Percentiles rank a stretch among this genome's conserved stretches.
Conservation (phyloP, 2,329 filamentous ascomycete genomes). For the Xylariaceae sp. region DNA sequence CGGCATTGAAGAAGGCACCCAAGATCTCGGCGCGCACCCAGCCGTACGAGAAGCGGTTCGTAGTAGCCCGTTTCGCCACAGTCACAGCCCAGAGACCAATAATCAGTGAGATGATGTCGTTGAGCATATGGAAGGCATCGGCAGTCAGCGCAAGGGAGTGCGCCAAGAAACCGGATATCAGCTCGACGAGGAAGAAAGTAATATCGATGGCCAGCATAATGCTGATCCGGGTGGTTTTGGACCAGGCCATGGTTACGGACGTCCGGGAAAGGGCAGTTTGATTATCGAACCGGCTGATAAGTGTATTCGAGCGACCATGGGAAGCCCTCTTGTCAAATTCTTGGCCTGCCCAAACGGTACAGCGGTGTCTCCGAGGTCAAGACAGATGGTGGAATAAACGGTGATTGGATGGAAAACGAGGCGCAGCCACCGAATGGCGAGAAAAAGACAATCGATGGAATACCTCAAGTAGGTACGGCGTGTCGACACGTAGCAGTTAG, state of each 20-base stretch:
- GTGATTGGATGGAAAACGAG: background rate
- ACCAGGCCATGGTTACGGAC: constrained; percentile 65
- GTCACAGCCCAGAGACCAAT: constrained; percentile 95
- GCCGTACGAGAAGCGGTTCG: constrained; percentile 92
- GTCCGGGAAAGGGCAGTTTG: background rate
- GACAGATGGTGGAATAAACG: background rate
- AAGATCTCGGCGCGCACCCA: constrained; percentile 97
- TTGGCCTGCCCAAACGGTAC: background rate
- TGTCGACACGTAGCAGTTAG: too few species aligned
- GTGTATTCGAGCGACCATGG: background rate
- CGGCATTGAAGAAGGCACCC: constrained; percentile 93
- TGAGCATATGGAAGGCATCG: constrained; percentile 98
- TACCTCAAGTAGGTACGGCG: too few species aligned
- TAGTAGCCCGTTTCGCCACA: constrained; percentile 77
- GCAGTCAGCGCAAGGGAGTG: constrained; percentile 91
- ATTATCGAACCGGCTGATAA: background rate
- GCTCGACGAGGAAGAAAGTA: constrained; percentile 84
- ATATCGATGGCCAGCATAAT: constrained; percentile 89
- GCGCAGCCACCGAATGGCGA: too few species aligned
- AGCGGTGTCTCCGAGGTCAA: background rate
- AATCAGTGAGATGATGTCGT: constrained; percentile 91
- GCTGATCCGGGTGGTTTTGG: constrained; percentile 87
- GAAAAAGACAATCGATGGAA: too few species aligned
- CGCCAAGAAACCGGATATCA: constrained; percentile 79
- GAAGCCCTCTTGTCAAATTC: background rate